phyloP scores from a whole-genome alignment of 768 basidiomycete species.

The Russula ochroleuca region DNA sequence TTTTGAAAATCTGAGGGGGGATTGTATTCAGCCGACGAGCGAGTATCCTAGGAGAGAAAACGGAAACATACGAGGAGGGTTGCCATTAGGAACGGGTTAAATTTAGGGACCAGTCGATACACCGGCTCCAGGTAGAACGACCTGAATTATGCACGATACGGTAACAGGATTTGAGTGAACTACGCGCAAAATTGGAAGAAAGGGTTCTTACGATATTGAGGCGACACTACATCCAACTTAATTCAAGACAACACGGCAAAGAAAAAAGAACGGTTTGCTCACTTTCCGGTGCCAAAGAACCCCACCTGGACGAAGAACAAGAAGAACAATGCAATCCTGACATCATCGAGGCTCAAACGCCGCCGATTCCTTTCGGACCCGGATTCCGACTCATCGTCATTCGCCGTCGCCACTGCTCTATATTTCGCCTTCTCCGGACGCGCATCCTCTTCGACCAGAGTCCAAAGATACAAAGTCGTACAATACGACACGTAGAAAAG shows the following conservation, averaged over 20 bases:
- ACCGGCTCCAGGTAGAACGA: slow-evolving; percentile 88
- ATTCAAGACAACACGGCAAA: background rate
- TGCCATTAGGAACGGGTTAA: slow-evolving; percentile 82
- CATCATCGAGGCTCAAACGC: slow-evolving; percentile 44
- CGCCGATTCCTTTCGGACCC: slow-evolving; percentile 27
- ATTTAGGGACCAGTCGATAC: slow-evolving; percentile 80
- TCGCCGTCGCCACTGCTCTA: background rate
- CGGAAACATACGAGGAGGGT: slow-evolving; percentile 51
- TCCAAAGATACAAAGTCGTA: slow-evolving; percentile 60
- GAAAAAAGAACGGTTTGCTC: slow-evolving; percentile 36
- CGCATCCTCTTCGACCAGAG: slow-evolving; percentile 51
- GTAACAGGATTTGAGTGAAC: slow-evolving; percentile 38
- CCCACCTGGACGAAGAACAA: slow-evolving; percentile 83
- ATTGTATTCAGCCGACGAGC: background rate
- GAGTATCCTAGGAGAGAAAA: no score
- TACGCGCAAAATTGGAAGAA: background rate
- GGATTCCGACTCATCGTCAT: background rate
- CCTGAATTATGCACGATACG: slow-evolving; percentile 53
- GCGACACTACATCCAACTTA: slow-evolving; percentile 27
- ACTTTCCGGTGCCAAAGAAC: slow-evolving; percentile 85
- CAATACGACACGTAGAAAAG: slow-evolving; percentile 74
- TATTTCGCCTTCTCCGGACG: slow-evolving; percentile 11
- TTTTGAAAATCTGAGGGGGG: slow-evolving; percentile 64
- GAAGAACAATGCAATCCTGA: slow-evolving; percentile 76
- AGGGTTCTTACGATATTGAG: slow-evolving; percentile 23